Evolutionary conservation across 73 alveolate species (phyloP).

Genomic region (Paraurostyla sp.): DNA sequence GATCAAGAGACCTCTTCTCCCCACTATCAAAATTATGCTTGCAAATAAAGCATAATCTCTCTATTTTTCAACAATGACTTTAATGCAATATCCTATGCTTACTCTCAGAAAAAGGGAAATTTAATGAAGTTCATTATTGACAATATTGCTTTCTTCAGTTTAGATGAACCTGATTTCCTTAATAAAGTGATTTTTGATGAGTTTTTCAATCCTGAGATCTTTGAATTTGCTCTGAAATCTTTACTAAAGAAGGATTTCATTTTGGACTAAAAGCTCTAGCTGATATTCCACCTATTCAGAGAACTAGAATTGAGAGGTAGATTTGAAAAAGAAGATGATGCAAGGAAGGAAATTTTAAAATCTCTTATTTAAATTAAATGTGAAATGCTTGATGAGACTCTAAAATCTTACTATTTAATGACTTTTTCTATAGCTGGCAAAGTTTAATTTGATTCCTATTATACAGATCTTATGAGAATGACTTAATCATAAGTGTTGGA

Average conservation of each 20-base stretch:
- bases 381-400: neutral
- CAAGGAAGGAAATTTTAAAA: neutral
- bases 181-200: neutral
- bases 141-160: neutral
- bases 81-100: constrained; percentile 8
- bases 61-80: neutral
- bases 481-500: neutral
- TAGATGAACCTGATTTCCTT: constrained; percentile 30
- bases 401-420: neutral
- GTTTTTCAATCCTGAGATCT: neutral
- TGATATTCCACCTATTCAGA: neutral
- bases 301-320: neutral
- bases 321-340: neutral
- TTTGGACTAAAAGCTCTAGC: neutral
- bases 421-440: neutral
- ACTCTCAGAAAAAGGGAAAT: neutral
- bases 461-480: neutral
- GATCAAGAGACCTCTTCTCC: neutral
- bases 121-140: neutral
- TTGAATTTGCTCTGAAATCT: neutral
- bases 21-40: neutral
- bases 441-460: neutral
- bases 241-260: neutral
- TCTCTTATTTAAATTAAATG: neutral
- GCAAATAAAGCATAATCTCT: neutral